Percentiles rank a stretch among this genome's conserved stretches.
Evolutionary conservation across 2,329 filamentous ascomycete genomes (phyloP).

Genomic region (Neocatenulostroma microsporum): DNA sequence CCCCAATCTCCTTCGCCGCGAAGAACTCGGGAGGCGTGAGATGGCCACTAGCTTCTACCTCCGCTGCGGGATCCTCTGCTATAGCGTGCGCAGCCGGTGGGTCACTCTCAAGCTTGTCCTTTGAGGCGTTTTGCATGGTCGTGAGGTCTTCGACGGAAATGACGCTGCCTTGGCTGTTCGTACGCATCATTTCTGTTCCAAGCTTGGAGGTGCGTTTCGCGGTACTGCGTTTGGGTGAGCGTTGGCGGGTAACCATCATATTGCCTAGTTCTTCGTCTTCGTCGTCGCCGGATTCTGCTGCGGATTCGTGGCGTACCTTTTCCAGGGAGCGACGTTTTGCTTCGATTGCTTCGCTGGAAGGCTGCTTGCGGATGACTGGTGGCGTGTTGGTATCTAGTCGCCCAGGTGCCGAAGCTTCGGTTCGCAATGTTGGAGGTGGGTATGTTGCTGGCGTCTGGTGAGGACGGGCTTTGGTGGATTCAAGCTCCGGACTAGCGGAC

Average conservation of each 20-base stretch:
- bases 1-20: constrained; percentile 34
- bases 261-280: constrained; percentile 82
- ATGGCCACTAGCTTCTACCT: constrained; percentile 26
- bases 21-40: constrained; percentile 48
- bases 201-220: constrained; percentile 61
- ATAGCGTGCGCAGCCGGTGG: constrained; percentile 21
- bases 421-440: constrained; percentile 49
- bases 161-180: constrained; percentile 82
- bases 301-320: constrained; percentile 61
- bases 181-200: constrained; percentile 95
- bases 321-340: constrained; percentile 69
- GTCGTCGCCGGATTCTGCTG: constrained; percentile 79
- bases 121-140: constrained; percentile 13
- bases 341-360: constrained; percentile 65
- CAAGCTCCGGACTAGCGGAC: constrained; percentile 15
- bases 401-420: constrained; percentile 60
- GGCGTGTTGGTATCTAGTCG: constrained; percentile 17
- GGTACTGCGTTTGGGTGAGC: constrained; percentile 44
- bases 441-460: constrained; percentile 1
- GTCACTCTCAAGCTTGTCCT: constrained; percentile 6
- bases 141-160: constrained; percentile 42
- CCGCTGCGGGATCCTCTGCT: constrained; percentile 33
- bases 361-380: constrained; percentile 48
- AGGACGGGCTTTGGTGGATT: constrained; percentile 13
- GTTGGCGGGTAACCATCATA: constrained; percentile 51